A percentile compares a stretch with the other conserved stretches of the same genome.
Conservation (phyloP, 257 asterid genomes). For the Ilex asprella region DNA sequence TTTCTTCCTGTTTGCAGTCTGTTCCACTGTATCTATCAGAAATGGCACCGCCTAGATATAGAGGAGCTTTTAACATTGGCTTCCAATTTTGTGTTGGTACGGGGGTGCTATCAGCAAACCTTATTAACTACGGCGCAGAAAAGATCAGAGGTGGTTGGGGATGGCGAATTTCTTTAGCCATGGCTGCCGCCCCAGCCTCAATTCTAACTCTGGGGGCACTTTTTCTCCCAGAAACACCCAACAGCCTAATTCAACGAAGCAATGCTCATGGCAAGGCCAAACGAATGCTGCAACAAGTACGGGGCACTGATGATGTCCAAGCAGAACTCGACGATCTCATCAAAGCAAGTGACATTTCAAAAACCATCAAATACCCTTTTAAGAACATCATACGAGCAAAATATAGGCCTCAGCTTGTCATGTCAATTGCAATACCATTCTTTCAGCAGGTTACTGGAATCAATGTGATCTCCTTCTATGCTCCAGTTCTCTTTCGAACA, state of each 20-base stretch:
- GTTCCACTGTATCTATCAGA: slow-evolving; percentile 65
- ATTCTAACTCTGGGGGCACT: slow-evolving; percentile 28
- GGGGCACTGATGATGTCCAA: slow-evolving; percentile 42
- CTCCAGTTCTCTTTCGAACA: slow-evolving; percentile 49
- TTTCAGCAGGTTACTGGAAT: slow-evolving; percentile 60
- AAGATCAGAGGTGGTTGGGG: slow-evolving; percentile 61
- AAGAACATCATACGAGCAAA: slow-evolving; percentile 18
- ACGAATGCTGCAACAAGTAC: slow-evolving; percentile 24
- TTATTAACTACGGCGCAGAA: slow-evolving; percentile 34
- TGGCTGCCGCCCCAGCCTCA: slow-evolving; percentile 31
- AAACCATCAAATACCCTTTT: slow-evolving; percentile 27
- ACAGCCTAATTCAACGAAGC: slow-evolving; percentile 34
- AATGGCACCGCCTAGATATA: slow-evolving; percentile 44
- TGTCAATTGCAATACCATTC: slow-evolving; percentile 54
- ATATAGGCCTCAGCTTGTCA: slow-evolving; percentile 49
- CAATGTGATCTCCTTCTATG: slow-evolving; percentile 52
- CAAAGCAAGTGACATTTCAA: slow-evolving; percentile 31
- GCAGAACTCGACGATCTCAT: slow-evolving; percentile 47
- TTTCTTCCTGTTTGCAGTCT: slow-evolving; percentile 11
- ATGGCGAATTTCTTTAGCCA: slow-evolving; percentile 49
- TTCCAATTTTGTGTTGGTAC: slow-evolving; percentile 37
- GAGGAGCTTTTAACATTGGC: slow-evolving; percentile 52
- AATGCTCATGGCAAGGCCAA: slow-evolving; percentile 30
- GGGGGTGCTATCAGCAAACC: slow-evolving; percentile 39
- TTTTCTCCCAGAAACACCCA: slow-evolving; percentile 60